phyloP scores from a whole-genome alignment of 2,329 filamentous ascomycete genomes.

The Aureobasidium sp. region DNA sequence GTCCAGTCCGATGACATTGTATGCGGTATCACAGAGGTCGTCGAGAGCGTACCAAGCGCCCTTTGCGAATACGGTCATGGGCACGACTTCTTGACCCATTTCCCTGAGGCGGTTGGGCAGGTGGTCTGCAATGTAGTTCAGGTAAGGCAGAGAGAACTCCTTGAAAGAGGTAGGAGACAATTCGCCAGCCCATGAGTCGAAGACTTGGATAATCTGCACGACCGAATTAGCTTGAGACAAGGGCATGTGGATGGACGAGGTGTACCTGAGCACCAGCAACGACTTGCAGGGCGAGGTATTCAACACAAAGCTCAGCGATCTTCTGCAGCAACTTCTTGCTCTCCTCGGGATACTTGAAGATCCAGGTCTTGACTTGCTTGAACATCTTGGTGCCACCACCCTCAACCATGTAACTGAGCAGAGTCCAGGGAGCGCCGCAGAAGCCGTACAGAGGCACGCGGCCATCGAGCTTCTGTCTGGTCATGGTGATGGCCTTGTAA shows the following conservation, averaged over 20 bases:
- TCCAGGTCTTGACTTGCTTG: conserved; percentile 90
- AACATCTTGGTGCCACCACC: conserved; percentile 95
- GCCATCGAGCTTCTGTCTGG: conserved; percentile 76
- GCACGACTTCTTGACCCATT: conserved; percentile 69
- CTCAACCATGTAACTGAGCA: conserved; percentile 99
- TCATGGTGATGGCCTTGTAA: conserved; percentile 89
- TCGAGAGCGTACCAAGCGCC: conserved; percentile 94
- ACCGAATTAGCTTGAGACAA: not conserved
- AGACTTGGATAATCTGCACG: conserved; percentile 75
- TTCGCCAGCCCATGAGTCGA: conserved; percentile 97
- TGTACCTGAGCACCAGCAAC: conserved; percentile 78
- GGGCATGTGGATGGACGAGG: not conserved
- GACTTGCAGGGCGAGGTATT: conserved; percentile 88
- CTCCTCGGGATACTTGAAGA: conserved; percentile 78
- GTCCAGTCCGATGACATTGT: conserved; percentile 89
- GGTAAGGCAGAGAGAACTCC: conserved; percentile 76
- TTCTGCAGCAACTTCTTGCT: conserved; percentile 77
- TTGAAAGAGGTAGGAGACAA: conserved; percentile 77
- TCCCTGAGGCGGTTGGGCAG: conserved; percentile 67
- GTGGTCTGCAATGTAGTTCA: conserved; percentile 73
- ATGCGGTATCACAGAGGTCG: conserved; percentile 76
- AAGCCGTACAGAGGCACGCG: conserved; percentile 92
- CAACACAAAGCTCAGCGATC: conserved; percentile 89
- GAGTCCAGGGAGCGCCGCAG: conserved; percentile 92
- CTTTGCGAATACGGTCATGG: conserved; percentile 98